These are phyloP conservation scores for Suillus hirtellus DNA, from an alignment of 768 basidiomycete species.

Conservation along the genomic window DNA sequence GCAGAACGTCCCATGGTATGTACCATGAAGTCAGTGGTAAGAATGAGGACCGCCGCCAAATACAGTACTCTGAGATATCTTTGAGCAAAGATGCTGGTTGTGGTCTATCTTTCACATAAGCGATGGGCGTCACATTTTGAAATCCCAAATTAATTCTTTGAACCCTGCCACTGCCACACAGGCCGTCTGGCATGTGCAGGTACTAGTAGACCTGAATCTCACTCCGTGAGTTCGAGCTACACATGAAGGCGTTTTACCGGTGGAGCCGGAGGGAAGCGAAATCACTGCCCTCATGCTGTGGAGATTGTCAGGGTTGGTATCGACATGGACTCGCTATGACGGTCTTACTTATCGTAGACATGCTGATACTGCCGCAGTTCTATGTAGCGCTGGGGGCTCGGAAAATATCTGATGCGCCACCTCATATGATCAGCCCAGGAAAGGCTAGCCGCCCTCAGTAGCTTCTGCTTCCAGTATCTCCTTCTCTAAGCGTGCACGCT, in stretches of 20 bases:
- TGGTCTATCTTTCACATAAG: background rate
- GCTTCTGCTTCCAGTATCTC: slow-evolving; percentile 76
- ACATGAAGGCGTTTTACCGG: background rate
- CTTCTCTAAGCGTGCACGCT: slow-evolving; percentile 71
- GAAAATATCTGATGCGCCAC: background rate
- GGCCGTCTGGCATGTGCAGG: background rate
- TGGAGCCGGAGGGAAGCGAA: background rate
- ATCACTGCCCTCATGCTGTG: background rate
- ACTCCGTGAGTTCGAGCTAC: background rate
- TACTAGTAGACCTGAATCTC: background rate
- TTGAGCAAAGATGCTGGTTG: background rate
- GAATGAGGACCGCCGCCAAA: background rate
- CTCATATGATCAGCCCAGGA: background rate
- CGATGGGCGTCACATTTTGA: background rate
- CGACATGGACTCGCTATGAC: background rate
- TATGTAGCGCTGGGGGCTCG: background rate
- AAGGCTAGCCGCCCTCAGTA: slow-evolving; percentile 27
- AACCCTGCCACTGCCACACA: background rate
- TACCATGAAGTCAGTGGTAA: background rate
- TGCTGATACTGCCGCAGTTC: background rate
- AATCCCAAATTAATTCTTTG: background rate
- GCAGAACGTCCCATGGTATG: background rate
- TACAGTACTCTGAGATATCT: background rate
- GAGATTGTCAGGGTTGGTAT: background rate
- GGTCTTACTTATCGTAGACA: background rate